Percentiles rank a stretch among this genome's conserved stretches.
Conservation (phyloP, 2,329 filamentous ascomycete genomes). For the Colletotrichum sp. region DNA sequence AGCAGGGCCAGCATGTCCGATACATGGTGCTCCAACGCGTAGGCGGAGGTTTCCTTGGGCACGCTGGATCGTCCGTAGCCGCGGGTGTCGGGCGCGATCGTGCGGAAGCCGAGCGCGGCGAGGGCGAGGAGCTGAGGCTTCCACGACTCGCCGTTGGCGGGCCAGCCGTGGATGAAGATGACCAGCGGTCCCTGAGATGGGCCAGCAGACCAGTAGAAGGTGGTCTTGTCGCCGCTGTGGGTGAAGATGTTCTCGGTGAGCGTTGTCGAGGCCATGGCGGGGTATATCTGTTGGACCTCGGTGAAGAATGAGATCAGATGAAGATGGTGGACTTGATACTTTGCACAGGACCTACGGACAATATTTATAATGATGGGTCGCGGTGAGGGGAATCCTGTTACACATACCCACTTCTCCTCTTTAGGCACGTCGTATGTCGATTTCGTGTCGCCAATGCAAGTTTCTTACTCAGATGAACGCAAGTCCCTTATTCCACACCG, state of each 20-base stretch:
- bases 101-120: conserved; percentile 33
- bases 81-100: conserved; percentile 35
- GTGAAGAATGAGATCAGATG: not conserved
- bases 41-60: conserved; percentile 29
- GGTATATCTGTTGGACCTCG: not conserved
- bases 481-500: not conserved
- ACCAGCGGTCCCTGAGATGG: conserved; percentile 30
- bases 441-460: not conserved
- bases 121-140: conserved; percentile 33
- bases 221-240: conserved; percentile 28
- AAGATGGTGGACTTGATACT: not conserved
- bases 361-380: not conserved
- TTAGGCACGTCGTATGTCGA: not conserved
- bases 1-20: conserved; percentile 39
- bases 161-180: conserved; percentile 42
- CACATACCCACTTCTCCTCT: not conserved
- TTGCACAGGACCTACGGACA: not conserved
- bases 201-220: conserved; percentile 34
- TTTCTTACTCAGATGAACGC: not conserved
- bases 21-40: conserved; percentile 34
- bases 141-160: conserved; percentile 36
- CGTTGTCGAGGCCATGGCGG: not conserved
- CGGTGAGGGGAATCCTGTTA: not conserved
- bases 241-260: conserved; percentile 3
- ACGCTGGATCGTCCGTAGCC: conserved; percentile 42